Base-by-base conservation (phyloP, 139 green algal species). In the Chlamydomonas eustigma region DNA sequence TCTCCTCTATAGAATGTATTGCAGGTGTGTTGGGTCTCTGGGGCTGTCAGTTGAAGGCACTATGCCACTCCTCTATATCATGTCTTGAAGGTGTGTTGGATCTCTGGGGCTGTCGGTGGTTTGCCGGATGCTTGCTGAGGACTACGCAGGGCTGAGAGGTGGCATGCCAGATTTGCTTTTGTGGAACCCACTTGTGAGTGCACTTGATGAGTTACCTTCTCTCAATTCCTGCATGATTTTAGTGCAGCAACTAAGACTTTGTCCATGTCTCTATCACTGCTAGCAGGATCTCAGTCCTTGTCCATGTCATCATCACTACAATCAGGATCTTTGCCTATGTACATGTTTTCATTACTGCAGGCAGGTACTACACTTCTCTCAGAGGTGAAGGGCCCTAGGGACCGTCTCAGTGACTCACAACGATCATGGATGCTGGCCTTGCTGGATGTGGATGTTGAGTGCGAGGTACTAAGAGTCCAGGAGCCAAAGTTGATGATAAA, bases 131-230 rank as follows among this genome's bases (percentile, higher is more conserved):
- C 79, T 97, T 35, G 90, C 88, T 1, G 78, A 95, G 74, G 92
- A 97, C 75, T 84, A 89, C 66, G 74, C 44, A 34, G 87, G 87
- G 37, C 91, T 79, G 82, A 44, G 71, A 76, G 90, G 90, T 34
- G 92, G 91, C 38, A 91, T 97, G 90, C 93, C 93, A 0, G 93
- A 97, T 80, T 76, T 97, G 81, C 78, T 97, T 77, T 86, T 97
- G 76, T 97, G 92, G 93, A 78, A 81, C 35, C 75, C 81, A 0
- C 38, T 67, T 4, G 52, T 65, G 25, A 2, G 8, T 31, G n/a
- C n/a, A n/a, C n/a, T n/a, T n/a, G n/a, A n/a, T n/a, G n/a, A n/a
- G n/a, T n/a, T n/a, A n/a, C n/a, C n/a, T n/a, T n/a, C n/a, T n/a
- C n/a, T n/a, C n/a, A n/a, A n/a, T n/a, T n/a, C n/a, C n/a, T n/a